Evolutionary conservation across 164 flowering plant genomes (phyloP).

Genomic region (Echeveria elegans): DNA sequence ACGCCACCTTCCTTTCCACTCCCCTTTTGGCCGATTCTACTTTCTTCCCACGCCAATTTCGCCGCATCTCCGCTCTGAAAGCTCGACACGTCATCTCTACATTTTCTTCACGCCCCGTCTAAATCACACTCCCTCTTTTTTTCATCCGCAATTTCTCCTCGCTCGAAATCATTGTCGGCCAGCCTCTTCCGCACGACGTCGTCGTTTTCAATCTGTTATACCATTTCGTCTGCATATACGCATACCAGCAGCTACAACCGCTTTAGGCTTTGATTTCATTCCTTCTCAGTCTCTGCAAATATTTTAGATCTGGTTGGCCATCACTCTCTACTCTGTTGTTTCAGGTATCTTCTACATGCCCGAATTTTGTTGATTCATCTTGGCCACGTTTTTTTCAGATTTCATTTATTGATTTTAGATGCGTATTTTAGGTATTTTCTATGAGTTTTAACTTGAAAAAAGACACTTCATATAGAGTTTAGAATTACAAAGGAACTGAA

Average conservation of each 20-base stretch:
- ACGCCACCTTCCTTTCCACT: not conserved
- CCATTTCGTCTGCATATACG: no score
- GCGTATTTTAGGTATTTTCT: no score
- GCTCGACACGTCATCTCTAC: not conserved
- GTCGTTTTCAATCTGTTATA: slow-evolving; percentile 2
- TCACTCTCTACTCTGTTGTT: not conserved
- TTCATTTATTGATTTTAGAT: not conserved
- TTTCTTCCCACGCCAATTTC: not conserved
- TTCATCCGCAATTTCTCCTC: not conserved
- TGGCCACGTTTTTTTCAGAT: no score
- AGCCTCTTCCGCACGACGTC: not conserved
- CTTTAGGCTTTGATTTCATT: not conserved
- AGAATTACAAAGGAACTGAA: no score
- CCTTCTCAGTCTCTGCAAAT: not conserved
- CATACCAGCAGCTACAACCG: not conserved
- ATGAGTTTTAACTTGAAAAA: no score
- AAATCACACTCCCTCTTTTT: no score
- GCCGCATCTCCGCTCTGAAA: not conserved
- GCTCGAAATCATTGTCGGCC: not conserved
- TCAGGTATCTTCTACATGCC: no score
- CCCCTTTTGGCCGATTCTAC: not conserved
- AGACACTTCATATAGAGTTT: no score
- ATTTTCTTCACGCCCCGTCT: not conserved
- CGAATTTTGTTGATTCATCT: no score
- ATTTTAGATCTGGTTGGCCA: slow-evolving; percentile 1